phyloP scores from a whole-genome alignment of 371 early-diverging fungal genomes.

The Smittium mucronatum region DNA sequence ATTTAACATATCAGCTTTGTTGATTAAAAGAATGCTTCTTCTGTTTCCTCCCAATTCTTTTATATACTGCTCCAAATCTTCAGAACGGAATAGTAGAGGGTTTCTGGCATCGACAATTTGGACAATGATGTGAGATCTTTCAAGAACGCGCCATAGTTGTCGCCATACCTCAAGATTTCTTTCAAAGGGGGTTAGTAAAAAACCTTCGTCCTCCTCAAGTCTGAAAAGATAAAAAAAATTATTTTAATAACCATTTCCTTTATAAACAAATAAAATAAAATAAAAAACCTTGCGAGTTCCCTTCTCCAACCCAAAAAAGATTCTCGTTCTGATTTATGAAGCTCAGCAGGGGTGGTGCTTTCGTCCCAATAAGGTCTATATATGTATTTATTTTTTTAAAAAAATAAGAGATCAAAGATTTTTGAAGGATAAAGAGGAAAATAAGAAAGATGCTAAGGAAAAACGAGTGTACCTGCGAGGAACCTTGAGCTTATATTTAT shows the following conservation, averaged over 20 bases:
- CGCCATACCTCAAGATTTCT: conserved; percentile 99
- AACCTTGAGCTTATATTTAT: conserved; percentile 56
- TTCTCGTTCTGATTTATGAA: conserved; percentile 70
- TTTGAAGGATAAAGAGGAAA: not conserved
- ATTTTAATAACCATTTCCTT: not conserved
- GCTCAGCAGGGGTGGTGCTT: conserved; percentile 63
- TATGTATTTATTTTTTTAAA: conserved; percentile 11
- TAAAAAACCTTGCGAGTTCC: conserved; percentile 47
- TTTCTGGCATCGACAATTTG: conserved; percentile 99
- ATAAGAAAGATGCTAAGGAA: conserved; percentile 13
- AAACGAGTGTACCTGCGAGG: conserved; percentile 40
- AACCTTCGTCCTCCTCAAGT: conserved; percentile 77
- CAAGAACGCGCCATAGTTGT: conserved; percentile 98
- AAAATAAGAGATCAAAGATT: not conserved
- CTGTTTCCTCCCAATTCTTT: conserved; percentile 74
- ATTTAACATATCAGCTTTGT: conserved; percentile 97
- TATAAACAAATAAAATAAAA: not conserved
- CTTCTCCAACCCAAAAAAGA: conserved; percentile 88
- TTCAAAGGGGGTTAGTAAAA: conserved; percentile 95
- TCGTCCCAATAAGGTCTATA: conserved; percentile 79
- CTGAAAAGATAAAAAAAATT: not conserved
- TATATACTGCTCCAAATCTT: conserved; percentile 87
- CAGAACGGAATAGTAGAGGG: conserved; percentile 86
- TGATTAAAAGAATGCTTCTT: conserved; percentile 76
- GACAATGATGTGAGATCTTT: conserved; percentile 89